Conservation (phyloP, 805 yeast genomes). For the Hanseniaspora taiwanica region DNA sequence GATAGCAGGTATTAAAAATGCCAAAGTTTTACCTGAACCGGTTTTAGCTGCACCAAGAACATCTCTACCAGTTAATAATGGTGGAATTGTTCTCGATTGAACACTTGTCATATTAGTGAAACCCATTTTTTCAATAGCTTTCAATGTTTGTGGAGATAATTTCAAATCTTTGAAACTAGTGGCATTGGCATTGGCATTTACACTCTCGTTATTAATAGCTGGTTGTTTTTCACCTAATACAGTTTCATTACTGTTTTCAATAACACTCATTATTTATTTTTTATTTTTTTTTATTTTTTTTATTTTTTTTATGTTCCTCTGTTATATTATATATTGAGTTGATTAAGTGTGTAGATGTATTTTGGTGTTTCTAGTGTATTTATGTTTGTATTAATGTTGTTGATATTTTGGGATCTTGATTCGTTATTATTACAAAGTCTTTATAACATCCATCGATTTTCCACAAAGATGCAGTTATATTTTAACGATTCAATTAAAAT, state of each 20-base stretch:
- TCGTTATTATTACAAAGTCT: too few species aligned
- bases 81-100: conserved; percentile 93
- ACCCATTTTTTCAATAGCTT: conserved; percentile 80
- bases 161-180: conserved; percentile 36
- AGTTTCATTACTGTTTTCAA: not conserved
- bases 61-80: conserved; percentile 89
- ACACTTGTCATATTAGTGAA: conserved; percentile 87
- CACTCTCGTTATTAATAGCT: not conserved
- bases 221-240: not conserved
- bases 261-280: not conserved
- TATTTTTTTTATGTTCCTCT: not conserved
- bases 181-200: conserved; percentile 11
- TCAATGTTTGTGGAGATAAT: conserved; percentile 68
- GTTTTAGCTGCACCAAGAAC: conserved; percentile 99
- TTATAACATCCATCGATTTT: too few species aligned
- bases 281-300: too few species aligned
- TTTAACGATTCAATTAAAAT: too few species aligned
- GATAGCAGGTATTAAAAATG: conserved; percentile 90
- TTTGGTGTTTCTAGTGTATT: too few species aligned
- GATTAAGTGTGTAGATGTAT: too few species aligned
- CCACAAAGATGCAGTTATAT: too few species aligned
- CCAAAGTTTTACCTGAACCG: conserved; percentile 96
- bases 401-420: too few species aligned
- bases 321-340: not conserved
- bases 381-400: too few species aligned